Evolutionary conservation across 2,329 filamentous ascomycete species (phyloP).

Genomic region (Sporothrix brunneoviolacea): DNA sequence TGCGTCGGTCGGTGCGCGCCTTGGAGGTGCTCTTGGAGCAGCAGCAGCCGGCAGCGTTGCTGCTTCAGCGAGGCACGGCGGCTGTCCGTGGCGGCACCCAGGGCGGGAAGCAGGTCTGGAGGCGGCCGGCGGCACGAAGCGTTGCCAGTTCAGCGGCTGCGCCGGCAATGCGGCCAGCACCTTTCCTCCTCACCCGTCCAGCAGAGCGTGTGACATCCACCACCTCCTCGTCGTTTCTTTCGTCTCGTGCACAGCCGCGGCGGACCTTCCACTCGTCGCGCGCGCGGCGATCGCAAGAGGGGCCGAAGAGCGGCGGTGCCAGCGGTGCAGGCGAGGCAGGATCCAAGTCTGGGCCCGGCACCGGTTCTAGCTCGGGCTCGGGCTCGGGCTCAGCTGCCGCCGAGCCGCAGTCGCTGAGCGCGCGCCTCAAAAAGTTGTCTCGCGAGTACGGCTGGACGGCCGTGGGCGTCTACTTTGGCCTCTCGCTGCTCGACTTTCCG

Average conservation of each 20-base stretch:
- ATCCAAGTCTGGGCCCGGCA: neutral
- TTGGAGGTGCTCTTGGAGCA: constrained; percentile 9
- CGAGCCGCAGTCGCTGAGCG: constrained; percentile 50
- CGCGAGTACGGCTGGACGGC: constrained; percentile 93
- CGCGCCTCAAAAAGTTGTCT: constrained; percentile 73
- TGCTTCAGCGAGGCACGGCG: neutral
- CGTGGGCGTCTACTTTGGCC: constrained; percentile 77
- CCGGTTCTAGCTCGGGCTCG: neutral
- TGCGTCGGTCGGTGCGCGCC: constrained; percentile 11
- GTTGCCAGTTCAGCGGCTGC: neutral
- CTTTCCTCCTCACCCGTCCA: neutral
- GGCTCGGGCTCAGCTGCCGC: neutral
- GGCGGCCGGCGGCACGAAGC: neutral
- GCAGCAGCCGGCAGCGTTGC: constrained; percentile 3
- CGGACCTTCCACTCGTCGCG: constrained; percentile 25
- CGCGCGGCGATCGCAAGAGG: constrained; percentile 20
- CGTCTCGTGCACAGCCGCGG: constrained; percentile 12
- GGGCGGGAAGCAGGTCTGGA: neutral
- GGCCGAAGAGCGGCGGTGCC: constrained; percentile 8
- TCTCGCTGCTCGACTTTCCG: constrained; percentile 86
- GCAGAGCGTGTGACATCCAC: too few relatives aligned
- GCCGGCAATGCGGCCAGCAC: neutral
- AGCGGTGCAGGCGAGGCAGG: neutral
- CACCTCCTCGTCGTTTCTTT: neutral
- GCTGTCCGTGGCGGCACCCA: neutral